Evolutionary conservation across 768 basidiomycete species (phyloP).

Genomic region (Coprinopsis strossmayeri): DNA sequence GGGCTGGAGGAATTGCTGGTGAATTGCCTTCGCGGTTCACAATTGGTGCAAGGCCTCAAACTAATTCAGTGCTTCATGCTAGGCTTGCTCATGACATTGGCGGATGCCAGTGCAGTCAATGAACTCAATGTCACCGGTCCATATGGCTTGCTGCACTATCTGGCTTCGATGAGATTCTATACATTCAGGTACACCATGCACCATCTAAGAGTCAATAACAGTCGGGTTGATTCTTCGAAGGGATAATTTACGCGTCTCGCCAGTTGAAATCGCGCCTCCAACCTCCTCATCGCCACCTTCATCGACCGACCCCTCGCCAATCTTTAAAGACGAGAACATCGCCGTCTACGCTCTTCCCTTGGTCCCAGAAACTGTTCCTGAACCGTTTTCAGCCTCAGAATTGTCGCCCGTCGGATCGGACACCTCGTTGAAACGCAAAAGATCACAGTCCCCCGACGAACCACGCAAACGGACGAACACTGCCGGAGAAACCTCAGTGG

Average conservation of each 20-base stretch:
- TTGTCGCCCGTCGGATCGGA: slow-evolving; percentile 10
- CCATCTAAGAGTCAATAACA: slow-evolving; percentile 6
- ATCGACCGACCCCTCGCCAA: slow-evolving; percentile 26
- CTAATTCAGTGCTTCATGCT: background rate
- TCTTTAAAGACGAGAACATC: slow-evolving; percentile 59
- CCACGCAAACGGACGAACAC: slow-evolving; percentile 30
- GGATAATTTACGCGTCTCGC: slow-evolving; percentile 19
- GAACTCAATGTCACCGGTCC: slow-evolving; percentile 66
- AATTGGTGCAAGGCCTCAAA: too few species aligned
- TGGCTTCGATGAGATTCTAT: slow-evolving; percentile 67
- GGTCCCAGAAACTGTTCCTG: slow-evolving; percentile 14
- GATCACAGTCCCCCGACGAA: slow-evolving; percentile 28
- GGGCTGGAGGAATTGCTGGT: slow-evolving; percentile 74
- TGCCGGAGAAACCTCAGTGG: slow-evolving; percentile 3
- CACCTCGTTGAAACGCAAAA: slow-evolving; percentile 36
- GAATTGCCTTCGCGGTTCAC: too few species aligned
- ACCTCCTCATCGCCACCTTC: slow-evolving; percentile 18
- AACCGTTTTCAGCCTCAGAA: background rate
- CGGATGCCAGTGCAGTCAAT: slow-evolving; percentile 53
- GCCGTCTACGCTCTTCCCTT: slow-evolving; percentile 58
- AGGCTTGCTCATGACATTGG: slow-evolving; percentile 78
- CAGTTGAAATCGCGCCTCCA: slow-evolving; percentile 10
- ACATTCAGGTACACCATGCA: slow-evolving; percentile 50
- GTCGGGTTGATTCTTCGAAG: slow-evolving; percentile 34
- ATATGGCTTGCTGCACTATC: slow-evolving; percentile 57